These are phyloP conservation scores for Graphiopsis chlorocephala DNA, from an alignment of 2,329 filamentous ascomycete species.

Conservation along the genomic window DNA sequence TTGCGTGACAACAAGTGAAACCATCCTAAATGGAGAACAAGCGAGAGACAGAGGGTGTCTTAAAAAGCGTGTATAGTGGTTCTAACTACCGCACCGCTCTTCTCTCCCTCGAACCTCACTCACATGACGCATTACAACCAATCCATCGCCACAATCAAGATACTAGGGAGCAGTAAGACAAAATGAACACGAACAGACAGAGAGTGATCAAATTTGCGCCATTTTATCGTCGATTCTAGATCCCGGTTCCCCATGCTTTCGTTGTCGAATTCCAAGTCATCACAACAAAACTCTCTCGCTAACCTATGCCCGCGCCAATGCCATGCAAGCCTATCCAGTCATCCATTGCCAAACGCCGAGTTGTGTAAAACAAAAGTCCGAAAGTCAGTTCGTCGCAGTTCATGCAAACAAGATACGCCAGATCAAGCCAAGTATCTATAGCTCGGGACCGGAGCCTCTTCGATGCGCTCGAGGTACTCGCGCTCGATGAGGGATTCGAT, in stretches of 20 bases:
- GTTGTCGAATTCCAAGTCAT: background rate
- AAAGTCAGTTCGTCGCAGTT: background rate
- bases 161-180: background rate
- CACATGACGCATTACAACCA: too few relatives aligned
- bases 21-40: too few relatives aligned
- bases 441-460: conserved; percentile 59
- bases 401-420: background rate
- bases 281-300: background rate
- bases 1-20: too few relatives aligned
- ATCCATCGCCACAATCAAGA: too few relatives aligned
- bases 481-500: conserved; percentile 74
- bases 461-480: conserved; percentile 74
- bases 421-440: conserved; percentile 70
- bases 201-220: background rate
- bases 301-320: background rate
- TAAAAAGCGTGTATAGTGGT: too few relatives aligned
- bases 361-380: background rate
- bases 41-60: too few relatives aligned
- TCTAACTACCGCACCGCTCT: too few relatives aligned
- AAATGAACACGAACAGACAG: background rate
- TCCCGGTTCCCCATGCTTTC: background rate
- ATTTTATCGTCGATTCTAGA: background rate
- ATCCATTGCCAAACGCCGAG: background rate
- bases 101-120: too few relatives aligned
- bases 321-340: background rate